phyloP scores from a whole-genome alignment of 75 land plant species.

The Cupressus sempervirens region DNA sequence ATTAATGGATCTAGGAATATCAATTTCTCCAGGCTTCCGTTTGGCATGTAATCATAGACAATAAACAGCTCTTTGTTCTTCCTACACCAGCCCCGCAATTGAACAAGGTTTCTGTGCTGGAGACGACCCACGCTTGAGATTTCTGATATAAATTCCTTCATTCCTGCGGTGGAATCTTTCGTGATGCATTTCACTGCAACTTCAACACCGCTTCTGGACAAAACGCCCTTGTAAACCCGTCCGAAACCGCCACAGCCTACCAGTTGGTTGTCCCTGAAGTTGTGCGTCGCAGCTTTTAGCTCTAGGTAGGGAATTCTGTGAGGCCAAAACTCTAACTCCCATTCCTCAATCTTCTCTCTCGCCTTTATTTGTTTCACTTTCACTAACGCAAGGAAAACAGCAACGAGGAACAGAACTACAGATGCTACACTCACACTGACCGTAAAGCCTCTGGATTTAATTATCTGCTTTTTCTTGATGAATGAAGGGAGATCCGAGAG shows the following conservation, averaged over 20 bases:
- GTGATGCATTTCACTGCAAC: slow-evolving; percentile 26
- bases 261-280: slow-evolving; percentile 8
- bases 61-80: slow-evolving; percentile 18
- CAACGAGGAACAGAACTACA: background rate
- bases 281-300: slow-evolving; percentile 9
- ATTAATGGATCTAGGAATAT: slow-evolving; percentile 4
- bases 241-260: slow-evolving; percentile 24
- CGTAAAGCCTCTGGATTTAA: background rate
- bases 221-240: slow-evolving; percentile 21
- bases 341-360: slow-evolving; percentile 13
- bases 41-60: slow-evolving; percentile 27
- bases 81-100: slow-evolving; percentile 33
- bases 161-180: slow-evolving; percentile 15
- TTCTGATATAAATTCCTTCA: slow-evolving; percentile 23
- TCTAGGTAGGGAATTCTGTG: slow-evolving; percentile 23
- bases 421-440: background rate
- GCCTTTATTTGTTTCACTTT: background rate
- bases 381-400: background rate
- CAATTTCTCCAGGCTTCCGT: slow-evolving; percentile 25
- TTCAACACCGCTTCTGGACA: background rate
- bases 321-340: slow-evolving; percentile 21
- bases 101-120: slow-evolving; percentile 26
- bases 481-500: background rate
- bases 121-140: slow-evolving; percentile 25
- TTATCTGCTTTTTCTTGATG: background rate